Evolutionary conservation across 1,139 yeast genomes (phyloP), one percentile per base, ranked within the genome.

Genomic region (Debaryomyces sp.): DNA sequence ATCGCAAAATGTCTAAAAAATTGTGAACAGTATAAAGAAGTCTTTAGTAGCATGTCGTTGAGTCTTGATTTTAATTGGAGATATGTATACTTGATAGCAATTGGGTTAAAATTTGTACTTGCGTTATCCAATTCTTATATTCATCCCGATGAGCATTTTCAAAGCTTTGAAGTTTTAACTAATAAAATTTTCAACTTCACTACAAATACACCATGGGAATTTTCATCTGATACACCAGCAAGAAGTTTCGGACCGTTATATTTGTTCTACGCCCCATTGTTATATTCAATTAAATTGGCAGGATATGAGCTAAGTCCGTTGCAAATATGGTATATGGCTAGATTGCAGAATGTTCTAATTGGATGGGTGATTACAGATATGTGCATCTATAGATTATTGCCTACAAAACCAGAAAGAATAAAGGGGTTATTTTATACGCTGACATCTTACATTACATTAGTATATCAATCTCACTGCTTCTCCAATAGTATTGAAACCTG

Each of bases 61-160:
- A 45, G 34, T 23, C 29, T 32, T 10, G 27, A 43, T 22, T 21
- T 58, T 47, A 63, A 65, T 57, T 77, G 88, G 89, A 66, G 84
- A 53, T 58, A 59, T 22, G 63, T 75, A 2, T 80, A 78, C 60
- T 57, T 75, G 33, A 43, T 67, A 18, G 66, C 79, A 33, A 75
- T 82, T 21, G 70, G 75, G 0, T 63, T 82, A 21, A 67, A 91
- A 46, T 69, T 87, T 35, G 68, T 80, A 27, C 71, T 90, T 43
- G 84, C 89, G 0, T 64, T 88, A 1, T 82, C 87, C 44, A 79
- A 87, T 38, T 89, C 97, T 0, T 95, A 95, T 63, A 85, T 95
- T 44, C 99, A 95, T 58, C 99, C 99, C 0, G 99, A 95, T 72
- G 99, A 95, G 68, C 97, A 92, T 64, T 89, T 90, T 64, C 99